Evolutionary conservation across 306 rosid species (phyloP), one percentile per base, ranked within the genome.

Genomic region (Psophocarpus tetragonolobus): DNA sequence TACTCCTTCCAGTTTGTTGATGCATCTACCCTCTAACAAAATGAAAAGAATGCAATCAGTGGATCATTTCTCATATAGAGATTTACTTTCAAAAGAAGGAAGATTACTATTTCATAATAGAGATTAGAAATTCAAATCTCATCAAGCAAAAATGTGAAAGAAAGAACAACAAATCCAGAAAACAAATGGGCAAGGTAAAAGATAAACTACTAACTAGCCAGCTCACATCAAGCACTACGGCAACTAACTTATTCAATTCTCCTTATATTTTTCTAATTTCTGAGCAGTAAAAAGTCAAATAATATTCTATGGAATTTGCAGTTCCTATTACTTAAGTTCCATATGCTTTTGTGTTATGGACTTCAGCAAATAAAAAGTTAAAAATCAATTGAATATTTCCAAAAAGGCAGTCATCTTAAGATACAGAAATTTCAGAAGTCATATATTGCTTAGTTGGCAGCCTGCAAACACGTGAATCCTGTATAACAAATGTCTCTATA

Each of bases 1-100:
- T 79, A 90, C 82, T 94, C 98, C 83, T 94, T 91, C 98, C 98
- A 94, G 83, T 92, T 88, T 61, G 97, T 94, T 76, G 97, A 87
- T 84, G 97, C 94, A 81, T 94, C 98, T 17, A 87, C 97, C 84
- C 92, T 94, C 98, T 94, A 90, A 70, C 63, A 80, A 78, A 87
- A 80, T 10, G 69, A 77, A 53, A 77, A 87, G 57, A 85, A 69
- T 61, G 71, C 60, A 73, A 83, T 81, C 17, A 84, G 88, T 76
- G 2, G 38, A 82, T 67, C 67, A 12, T 48, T 77, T 76, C 63
- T 75, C 61, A 75, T 29, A 51, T 45, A 23, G 72, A 85, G 75
- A 81, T 63, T 75, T 47, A 21, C 48, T 74, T 60, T 44, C 63
- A 80, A 74, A 75, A 39, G 24, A 74, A 66, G 48, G 78, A 47